A percentile compares a stretch with the other conserved stretches of the same genome.
phyloP scores from a whole-genome alignment of 225 moss, liverwort and hornwort genomes.

The Sphagnum contortum region DNA sequence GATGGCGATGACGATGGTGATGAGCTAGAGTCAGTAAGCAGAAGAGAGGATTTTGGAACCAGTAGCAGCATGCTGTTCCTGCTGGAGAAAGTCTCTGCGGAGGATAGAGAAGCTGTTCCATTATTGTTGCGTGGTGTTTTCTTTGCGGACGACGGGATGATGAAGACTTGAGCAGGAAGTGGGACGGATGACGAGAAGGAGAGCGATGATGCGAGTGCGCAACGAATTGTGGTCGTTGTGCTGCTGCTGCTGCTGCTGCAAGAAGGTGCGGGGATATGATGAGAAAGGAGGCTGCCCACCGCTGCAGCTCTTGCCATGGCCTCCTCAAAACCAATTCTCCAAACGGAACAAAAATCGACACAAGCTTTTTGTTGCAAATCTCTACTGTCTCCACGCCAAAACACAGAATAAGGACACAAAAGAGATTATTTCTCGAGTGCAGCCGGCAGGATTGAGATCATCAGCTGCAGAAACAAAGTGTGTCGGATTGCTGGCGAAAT shows the following conservation, averaged over 20 bases:
- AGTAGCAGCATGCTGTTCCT: too few species aligned
- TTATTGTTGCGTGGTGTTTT: background rate
- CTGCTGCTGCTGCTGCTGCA: background rate
- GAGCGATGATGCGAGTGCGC: constrained; percentile 9
- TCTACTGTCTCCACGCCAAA: too few species aligned
- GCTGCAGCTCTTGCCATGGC: constrained; percentile 36
- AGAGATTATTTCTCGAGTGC: too few species aligned
- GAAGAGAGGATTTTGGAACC: too few species aligned
- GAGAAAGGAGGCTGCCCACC: constrained; percentile 30
- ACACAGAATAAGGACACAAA: too few species aligned
- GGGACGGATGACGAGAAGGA: background rate
- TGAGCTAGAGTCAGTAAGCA: too few species aligned
- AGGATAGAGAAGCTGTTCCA: background rate
- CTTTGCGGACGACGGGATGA: background rate
- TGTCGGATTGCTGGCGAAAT: too few species aligned
- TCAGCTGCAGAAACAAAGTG: too few species aligned
- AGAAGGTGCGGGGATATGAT: constrained; percentile 9
- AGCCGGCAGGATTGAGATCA: too few species aligned
- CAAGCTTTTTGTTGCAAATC: too few species aligned
- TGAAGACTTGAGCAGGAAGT: background rate
- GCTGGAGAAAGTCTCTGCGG: background rate
- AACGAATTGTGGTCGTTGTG: background rate
- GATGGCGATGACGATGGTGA: too few species aligned
- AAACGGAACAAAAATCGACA: too few species aligned
- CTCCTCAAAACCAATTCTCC: background rate